Evolutionary conservation across 1,139 yeast species (phyloP).

Genomic region (Kurtzmaniella quercitrusa): DNA sequence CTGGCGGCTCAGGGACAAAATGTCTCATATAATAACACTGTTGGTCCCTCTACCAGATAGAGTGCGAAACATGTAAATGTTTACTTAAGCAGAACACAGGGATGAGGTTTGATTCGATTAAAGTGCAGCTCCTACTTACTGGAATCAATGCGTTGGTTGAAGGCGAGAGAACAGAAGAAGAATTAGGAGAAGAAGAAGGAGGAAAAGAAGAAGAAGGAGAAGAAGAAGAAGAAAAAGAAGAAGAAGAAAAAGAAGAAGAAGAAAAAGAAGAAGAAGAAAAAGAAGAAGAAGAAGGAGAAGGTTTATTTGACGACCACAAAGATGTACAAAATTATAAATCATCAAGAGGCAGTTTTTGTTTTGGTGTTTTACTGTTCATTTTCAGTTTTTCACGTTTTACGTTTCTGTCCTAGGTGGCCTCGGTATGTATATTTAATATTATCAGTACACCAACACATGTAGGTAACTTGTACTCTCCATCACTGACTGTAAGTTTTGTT

Average conservation of each 20-base stretch:
- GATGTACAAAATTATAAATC: neutral
- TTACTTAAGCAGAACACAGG: no score
- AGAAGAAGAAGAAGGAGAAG: neutral
- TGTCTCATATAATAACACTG: slow-evolving; percentile 39
- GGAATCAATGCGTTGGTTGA: neutral
- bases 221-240: neutral
- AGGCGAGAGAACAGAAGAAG: neutral
- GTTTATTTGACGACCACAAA: neutral
- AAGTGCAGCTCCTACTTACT: no score
- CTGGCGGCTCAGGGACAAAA: slow-evolving; percentile 18
- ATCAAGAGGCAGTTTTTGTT: neutral
- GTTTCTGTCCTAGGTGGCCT: neutral
- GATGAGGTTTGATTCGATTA: no score
- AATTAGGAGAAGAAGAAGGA: neutral
- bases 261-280: neutral
- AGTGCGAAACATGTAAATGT: no score
- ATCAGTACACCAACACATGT: neutral
- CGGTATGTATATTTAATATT: neutral
- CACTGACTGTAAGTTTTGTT: no score
- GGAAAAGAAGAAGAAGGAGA: neutral
- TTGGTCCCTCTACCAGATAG: slow-evolving; percentile 27
- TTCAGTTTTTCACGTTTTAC: neutral
- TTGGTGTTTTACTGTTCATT: slow-evolving; percentile 1
- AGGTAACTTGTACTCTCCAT: no score
- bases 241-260: neutral